A percentile compares a stretch with the other conserved stretches of the same genome.
These are phyloP conservation scores for Fomitopsis serialis DNA, from an alignment of 768 basidiomycete genomes.

Conservation along the genomic window DNA sequence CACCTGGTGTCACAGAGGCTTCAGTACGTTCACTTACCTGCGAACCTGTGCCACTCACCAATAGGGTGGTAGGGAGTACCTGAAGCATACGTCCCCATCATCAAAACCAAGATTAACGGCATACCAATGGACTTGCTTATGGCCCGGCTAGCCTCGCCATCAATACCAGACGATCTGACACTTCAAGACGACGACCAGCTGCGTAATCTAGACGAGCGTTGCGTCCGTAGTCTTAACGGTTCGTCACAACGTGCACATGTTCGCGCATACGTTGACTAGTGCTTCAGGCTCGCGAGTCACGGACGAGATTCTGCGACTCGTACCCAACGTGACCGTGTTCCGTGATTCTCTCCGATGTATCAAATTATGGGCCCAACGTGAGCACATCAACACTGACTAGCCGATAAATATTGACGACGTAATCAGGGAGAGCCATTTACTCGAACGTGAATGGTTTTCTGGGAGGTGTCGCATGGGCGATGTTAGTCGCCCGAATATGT, in stretches of 20 bases:
- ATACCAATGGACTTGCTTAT: constrained; percentile 93
- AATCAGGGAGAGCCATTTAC: constrained; percentile 87
- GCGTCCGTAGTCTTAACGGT: constrained; percentile 93
- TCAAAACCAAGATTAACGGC: constrained; percentile 86
- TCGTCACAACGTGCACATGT: constrained; percentile 7
- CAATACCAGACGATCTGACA: constrained; percentile 89
- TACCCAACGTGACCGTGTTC: constrained; percentile 92
- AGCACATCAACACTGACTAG: constrained; percentile 23
- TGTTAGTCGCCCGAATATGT: constrained; percentile 98
- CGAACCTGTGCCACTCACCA: background rate
- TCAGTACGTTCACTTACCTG: constrained; percentile 52
- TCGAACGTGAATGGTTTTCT: constrained; percentile 97
- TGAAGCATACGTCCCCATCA: constrained; percentile 93
- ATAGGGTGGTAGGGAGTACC: constrained; percentile 73
- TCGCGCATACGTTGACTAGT: constrained; percentile 1
- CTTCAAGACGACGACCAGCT: constrained; percentile 88
- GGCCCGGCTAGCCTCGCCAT: constrained; percentile 80
- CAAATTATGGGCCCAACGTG: constrained; percentile 96
- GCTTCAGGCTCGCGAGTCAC: constrained; percentile 85
- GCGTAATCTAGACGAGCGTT: constrained; percentile 89
- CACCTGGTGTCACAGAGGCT: constrained; percentile 83
- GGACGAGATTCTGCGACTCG: constrained; percentile 90
- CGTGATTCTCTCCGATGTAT: constrained; percentile 93
- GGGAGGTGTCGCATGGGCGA: constrained; percentile 98
- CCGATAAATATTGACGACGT: background rate